Conservation (phyloP, 164 flowering plant genomes). For the Dillenia suffruticosa region DNA sequence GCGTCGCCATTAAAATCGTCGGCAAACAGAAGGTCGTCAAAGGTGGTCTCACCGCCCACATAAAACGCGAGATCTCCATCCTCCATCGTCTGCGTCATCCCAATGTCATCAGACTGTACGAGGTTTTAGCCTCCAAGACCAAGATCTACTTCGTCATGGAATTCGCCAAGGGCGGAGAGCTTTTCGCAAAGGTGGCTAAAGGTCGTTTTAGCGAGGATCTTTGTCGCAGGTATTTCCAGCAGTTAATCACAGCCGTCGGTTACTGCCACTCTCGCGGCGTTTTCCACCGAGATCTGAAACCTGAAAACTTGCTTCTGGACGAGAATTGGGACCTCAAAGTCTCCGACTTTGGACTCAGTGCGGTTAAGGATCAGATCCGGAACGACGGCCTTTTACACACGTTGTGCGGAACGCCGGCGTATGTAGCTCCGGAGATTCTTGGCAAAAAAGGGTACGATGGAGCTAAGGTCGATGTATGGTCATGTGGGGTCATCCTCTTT, state of each 20-base stretch:
- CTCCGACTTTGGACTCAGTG: conserved; percentile 69
- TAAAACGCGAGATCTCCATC: conserved; percentile 58
- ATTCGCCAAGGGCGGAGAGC: conserved; percentile 65
- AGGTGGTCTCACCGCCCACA: conserved; percentile 22
- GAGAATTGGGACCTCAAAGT: conserved; percentile 52
- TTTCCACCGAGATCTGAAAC: conserved; percentile 68
- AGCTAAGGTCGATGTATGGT: conserved; percentile 63
- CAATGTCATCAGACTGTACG: conserved; percentile 47
- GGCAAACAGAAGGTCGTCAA: conserved; percentile 43
- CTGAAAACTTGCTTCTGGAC: conserved; percentile 67
- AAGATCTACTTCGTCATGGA: conserved; percentile 80
- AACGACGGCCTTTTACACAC: conserved; percentile 65
- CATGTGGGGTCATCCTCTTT: conserved; percentile 61
- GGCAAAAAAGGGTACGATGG: conserved; percentile 66
- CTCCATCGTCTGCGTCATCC: conserved; percentile 67
- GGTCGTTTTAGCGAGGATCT: conserved; percentile 55
- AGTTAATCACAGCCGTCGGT: conserved; percentile 57
- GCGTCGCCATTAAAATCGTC: conserved; percentile 69
- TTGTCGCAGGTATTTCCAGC: conserved; percentile 61
- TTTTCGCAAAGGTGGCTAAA: conserved; percentile 49
- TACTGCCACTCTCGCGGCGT: conserved; percentile 69
- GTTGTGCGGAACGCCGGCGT: conserved; percentile 72
- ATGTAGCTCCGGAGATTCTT: conserved; percentile 69
- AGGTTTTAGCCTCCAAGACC: conserved; percentile 65
- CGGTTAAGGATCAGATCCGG: conserved; percentile 42